These are phyloP conservation scores for Kuraishia cidri DNA, from an alignment of 805 yeast genomes.

Conservation along the genomic window DNA sequence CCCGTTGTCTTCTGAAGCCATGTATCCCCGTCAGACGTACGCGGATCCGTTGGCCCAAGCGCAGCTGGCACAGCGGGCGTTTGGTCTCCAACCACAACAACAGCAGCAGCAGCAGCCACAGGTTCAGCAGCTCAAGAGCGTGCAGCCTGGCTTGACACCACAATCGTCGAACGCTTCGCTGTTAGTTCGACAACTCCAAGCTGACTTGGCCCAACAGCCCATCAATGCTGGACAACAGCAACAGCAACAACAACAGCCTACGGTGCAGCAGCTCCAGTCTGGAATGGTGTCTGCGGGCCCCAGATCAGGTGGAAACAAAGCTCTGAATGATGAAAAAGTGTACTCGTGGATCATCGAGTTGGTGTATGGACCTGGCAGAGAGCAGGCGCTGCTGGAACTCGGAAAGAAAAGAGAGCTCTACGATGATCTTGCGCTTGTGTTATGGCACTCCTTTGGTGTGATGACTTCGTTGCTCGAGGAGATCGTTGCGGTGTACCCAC, in stretches of 20 bases:
- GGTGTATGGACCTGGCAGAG: constrained; percentile 85
- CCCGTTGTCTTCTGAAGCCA: too few species aligned
- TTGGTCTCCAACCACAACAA: constrained; percentile 10
- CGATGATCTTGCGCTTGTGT: constrained; percentile 84
- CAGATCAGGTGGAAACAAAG: constrained; percentile 19
- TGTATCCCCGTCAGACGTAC: constrained; percentile 5
- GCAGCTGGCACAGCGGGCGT: constrained; percentile 5
- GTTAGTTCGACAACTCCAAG: background rate
- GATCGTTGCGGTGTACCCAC: constrained; percentile 83
- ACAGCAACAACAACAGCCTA: constrained; percentile 3
- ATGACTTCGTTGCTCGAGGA: constrained; percentile 89
- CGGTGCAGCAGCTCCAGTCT: constrained; percentile 6
- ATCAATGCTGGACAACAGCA: constrained; percentile 1
- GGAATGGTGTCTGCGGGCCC: constrained; percentile 1
- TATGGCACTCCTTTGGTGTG: constrained; percentile 96
- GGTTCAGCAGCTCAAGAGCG: constrained; percentile 8
- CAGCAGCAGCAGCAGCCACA: constrained; percentile 12
- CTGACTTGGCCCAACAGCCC: constrained; percentile 2
- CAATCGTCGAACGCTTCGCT: background rate
- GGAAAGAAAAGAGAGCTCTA: constrained; percentile 94
- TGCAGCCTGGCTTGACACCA: background rate
- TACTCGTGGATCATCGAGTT: constrained; percentile 86
- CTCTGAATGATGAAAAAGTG: constrained; percentile 71
- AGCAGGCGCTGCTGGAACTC: constrained; percentile 83
- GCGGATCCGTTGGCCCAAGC: constrained; percentile 7